Base-by-base conservation (phyloP, 208 protist genomes). In the Eutreptiella sp. region DNA sequence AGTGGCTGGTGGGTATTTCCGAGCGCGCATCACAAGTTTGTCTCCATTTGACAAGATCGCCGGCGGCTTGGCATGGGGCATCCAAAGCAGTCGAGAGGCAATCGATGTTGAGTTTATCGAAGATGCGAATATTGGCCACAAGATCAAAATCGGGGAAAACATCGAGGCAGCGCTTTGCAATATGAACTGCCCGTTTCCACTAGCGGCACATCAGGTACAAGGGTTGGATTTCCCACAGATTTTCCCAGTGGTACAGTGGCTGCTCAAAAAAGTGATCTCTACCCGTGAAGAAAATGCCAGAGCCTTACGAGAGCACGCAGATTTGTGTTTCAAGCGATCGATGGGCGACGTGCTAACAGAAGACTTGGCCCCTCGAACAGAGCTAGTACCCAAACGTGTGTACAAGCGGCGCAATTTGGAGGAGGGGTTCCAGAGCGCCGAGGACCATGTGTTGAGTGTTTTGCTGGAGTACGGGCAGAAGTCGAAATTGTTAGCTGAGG, bases 31-130 rank as follows among this genome's bases (percentile, higher is more conserved):
- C 42, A 53, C 46, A 16, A 43, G 63, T 47, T 70, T 71, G 26
- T 47, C 76, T 2, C 50, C 58, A 24, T 92, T 92, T 66, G 85
- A 92, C 66, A 82, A 83, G 45, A 68, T 90, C 1, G 67, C 88
- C 1, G 86, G 86, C 46, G 86, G 86, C 28, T 53, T 92, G 38
- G 54, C 73, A 4, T 92, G 86, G 86, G 71, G 60, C 38, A 85
- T 92, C 45, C 75, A 54, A 3, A 69, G 68, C 16, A 72, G 53
- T 19, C 79, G 83, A 48, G 60, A 81, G 11, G 68, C 73, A 54
- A 66, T 90, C 16, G 84, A 92, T 61, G 67, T 87, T 11, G 85
- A 90, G 59, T 89, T 89, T 43, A 58, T 75, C 38, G 82, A 90
- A 35, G 81, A 89, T 41, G 45, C 72, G 24, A 64, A 68, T 27